Base-by-base conservation (phyloP, 495 filamentous ascomycete genomes). In the Aspergillus sparsus region DNA sequence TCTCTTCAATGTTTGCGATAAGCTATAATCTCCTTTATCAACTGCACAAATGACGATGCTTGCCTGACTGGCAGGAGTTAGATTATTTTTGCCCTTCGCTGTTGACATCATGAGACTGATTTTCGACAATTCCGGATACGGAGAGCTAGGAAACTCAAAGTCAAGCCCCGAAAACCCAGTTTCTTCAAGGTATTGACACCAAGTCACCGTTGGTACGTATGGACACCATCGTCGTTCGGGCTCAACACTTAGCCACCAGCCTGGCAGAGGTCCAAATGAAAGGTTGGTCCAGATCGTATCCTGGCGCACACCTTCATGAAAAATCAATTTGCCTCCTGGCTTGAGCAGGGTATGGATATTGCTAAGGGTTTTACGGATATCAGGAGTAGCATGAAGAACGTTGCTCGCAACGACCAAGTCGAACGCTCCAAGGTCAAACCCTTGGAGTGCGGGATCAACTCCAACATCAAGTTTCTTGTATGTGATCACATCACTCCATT, bases 171-270 rank as follows among this genome's bases (percentile, higher is more conserved):
- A 65, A 34, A 78, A 77, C 3, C 71, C 74, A 5, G 68, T 67
- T 32, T 52, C 53, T 2, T 54, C 21, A 6, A 80, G 61, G 47
- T 72, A 67, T 0, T 47, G n/a, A 32, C 73, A 15, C 76, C 75
- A 79, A 32, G 63, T 39, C 6, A 68, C 67, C 1, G 45, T 11
- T 5, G 49, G 16, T 0, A 77, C 53, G 33, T 65, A 75, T 3
- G 76, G 76, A 36, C 70, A 58, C 1, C 53, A 21, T 13, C 35
- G 5, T 15, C 76, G 64, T 2, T 58, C 58, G 18, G 74, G 70
- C 0, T 60, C 54, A n/a, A 70, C 68, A 0, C 74, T 73, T 9
- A 73, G 53, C 74, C 73, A 78, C 76, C 76, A 78, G 0, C 71
- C 70, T 0, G 66, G 60, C 0, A 76, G 58, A 10, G 64, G 46